These are phyloP conservation scores for Phaffia australis DNA, from an alignment of 768 basidiomycete genomes.

Conservation along the genomic window DNA sequence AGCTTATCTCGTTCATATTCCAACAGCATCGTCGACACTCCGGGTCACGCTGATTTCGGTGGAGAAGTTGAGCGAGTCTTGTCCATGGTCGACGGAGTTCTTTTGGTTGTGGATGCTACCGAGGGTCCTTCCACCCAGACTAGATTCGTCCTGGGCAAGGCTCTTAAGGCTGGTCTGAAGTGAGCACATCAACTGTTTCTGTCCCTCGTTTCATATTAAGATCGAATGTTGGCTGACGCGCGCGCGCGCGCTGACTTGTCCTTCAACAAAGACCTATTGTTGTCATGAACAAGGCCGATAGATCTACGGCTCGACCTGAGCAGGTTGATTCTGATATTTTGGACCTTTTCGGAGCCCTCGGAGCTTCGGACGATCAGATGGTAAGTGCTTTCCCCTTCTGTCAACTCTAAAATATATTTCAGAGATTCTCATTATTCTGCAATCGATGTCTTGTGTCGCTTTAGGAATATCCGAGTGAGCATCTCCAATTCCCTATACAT, in stretches of 20 bases:
- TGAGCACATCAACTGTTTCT: background rate
- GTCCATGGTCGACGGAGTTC: conserved; percentile 26
- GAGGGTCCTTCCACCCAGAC: conserved; percentile 33
- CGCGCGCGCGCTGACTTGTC: background rate
- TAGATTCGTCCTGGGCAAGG: conserved; percentile 27
- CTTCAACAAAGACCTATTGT: conserved; percentile 19
- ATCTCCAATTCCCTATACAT: too few species aligned
- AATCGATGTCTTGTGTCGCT: too few species aligned
- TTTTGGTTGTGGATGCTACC: conserved; percentile 25
- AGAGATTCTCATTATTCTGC: too few species aligned
- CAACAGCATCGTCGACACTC: conserved; percentile 26
- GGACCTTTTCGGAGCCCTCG: conserved; percentile 23
- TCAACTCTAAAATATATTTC: too few species aligned
- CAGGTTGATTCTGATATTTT: conserved; percentile 26
- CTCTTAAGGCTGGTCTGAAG: conserved; percentile 23
- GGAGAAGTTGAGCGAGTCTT: conserved; percentile 26
- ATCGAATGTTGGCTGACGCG: background rate
- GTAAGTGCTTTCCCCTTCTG: conserved; percentile 19
- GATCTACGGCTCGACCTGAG: conserved; percentile 22
- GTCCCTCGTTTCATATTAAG: background rate
- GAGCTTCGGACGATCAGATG: conserved; percentile 27
- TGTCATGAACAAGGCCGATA: conserved; percentile 28
- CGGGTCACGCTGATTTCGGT: conserved; percentile 27
- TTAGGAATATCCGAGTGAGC: too few species aligned
- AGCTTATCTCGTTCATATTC: background rate